These are phyloP conservation scores for Dimocarpus longan DNA, from an alignment of 345 rosid genomes.

Conservation along the genomic window DNA sequence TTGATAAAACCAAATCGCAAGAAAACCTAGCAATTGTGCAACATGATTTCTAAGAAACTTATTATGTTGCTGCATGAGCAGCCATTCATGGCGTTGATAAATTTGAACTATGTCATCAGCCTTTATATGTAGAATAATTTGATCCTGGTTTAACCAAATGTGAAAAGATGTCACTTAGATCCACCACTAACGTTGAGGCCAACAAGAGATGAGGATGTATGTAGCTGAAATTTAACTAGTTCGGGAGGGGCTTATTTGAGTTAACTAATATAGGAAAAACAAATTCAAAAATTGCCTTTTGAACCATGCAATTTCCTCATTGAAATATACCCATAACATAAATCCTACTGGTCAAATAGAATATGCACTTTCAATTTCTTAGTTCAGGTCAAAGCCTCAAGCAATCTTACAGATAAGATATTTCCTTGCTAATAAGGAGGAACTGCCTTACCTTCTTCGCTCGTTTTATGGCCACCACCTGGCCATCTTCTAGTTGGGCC, in stretches of 20 bases:
- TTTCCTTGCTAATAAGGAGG: background rate
- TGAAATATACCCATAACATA: background rate
- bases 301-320: too few relatives aligned
- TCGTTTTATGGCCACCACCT: conserved; percentile 89
- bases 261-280: background rate
- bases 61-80: background rate
- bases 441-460: conserved; percentile 72
- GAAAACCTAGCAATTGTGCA: background rate
- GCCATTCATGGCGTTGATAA: background rate
- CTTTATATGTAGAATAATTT: background rate
- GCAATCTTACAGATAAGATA: background rate
- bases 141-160: background rate
- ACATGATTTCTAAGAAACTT: background rate
- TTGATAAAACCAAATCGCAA: background rate
- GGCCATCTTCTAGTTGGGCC: conserved; percentile 71
- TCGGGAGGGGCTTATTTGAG: background rate
- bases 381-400: background rate
- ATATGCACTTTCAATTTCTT: background rate
- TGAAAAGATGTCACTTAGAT: background rate
- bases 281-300: too few relatives aligned
- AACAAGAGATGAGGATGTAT: background rate
- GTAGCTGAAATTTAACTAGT: background rate
- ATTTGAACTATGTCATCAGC: background rate
- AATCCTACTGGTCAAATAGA: background rate
- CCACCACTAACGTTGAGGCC: background rate